Evolutionary conservation across 305 asterid genomes (phyloP), one percentile per base, ranked within the genome.

Genomic region (Fraxinus greggii): DNA sequence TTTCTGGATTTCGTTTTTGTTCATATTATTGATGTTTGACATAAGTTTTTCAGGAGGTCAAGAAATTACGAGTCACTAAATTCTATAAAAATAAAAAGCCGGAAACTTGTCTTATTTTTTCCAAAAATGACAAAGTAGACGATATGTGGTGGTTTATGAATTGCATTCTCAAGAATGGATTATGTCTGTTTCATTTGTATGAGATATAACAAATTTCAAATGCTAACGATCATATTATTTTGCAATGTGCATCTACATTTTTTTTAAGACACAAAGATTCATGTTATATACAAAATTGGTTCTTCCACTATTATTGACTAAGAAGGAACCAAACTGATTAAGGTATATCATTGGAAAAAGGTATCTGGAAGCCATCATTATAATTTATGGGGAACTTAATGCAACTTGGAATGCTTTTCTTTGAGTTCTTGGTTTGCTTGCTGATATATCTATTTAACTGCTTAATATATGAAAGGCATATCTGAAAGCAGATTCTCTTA

Each of bases 331-430:
- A 23, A 56, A 76, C 24, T 42, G 69, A 32, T 51, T 31, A 45
- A 76, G 70, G 17, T 61, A 67, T 24, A 28, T 67, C 15, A 28
- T 24, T 77, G 10, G 40, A 12, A 69, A 40, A 40, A 63, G 54
- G 75, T 26, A 40, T 73, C 23, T 38, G 31, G 63, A 36, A 79
- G 78, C 33, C 15, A 33, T 63, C 59, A 75, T 63, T 38, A 78
- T 82, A 32, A 38, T 17, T 77, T 21, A 6, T 77, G 32, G 26
- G 5, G 40, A 21, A 65, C 32, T 35, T 74, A 59, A 77, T 72
- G 70, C 54, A 42, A 42, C 0, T 76, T 12, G 38, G 76, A 38
- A 23, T 81, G 80, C 75, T 63, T 82, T 28, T 67, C 84, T 69
- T 78, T 51, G 56, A 29, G 33, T 72, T 65, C 9, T 63, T 79